Percentiles rank a stretch among this genome's conserved stretches.
These are phyloP conservation scores for Lachnellula hyalina DNA, from an alignment of 2,329 filamentous ascomycete species.

Conservation along the genomic window DNA sequence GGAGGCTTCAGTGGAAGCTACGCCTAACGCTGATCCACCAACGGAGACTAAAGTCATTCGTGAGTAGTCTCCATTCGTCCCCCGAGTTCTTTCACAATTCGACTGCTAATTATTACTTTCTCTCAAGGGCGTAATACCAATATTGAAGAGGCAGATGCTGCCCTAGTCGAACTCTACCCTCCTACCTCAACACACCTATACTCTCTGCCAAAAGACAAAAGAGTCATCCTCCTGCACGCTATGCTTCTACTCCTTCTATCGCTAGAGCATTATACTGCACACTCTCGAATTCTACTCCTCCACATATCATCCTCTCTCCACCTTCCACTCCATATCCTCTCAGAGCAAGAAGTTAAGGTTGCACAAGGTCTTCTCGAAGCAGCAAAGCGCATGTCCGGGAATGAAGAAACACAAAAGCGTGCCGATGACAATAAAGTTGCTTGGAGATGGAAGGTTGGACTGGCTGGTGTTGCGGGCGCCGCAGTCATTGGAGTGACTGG, in stretches of 20 bases:
- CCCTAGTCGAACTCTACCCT: slow-evolving; percentile 47
- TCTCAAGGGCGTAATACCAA: slow-evolving; percentile 32
- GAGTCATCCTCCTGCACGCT: slow-evolving; percentile 64
- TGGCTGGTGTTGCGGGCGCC: slow-evolving; percentile 86
- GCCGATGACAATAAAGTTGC: slow-evolving; percentile 63
- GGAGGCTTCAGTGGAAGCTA: slow-evolving; percentile 27
- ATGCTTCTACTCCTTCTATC: slow-evolving; percentile 69
- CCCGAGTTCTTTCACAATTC: neutral
- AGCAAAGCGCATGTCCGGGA: slow-evolving; percentile 63
- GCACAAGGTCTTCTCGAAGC: slow-evolving; percentile 69
- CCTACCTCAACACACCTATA: slow-evolving; percentile 57
- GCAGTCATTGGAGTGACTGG: slow-evolving; percentile 67
- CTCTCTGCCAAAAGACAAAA: slow-evolving; percentile 53
- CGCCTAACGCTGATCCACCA: slow-evolving; percentile 12
- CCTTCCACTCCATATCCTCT: slow-evolving; percentile 59
- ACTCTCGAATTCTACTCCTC: slow-evolving; percentile 67
- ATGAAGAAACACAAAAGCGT: slow-evolving; percentile 68
- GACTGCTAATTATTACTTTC: neutral
- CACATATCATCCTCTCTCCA: slow-evolving; percentile 65
- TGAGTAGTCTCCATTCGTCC: slow-evolving; percentile 12
- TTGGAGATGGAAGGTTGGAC: slow-evolving; percentile 83
- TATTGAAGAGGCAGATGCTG: slow-evolving; percentile 44
- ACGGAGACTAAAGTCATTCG: slow-evolving; percentile 26
- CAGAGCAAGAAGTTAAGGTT: slow-evolving; percentile 69
- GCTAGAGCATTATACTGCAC: slow-evolving; percentile 69